phyloP scores from a whole-genome alignment of 306 rosid species.

The Corylus avellana region DNA sequence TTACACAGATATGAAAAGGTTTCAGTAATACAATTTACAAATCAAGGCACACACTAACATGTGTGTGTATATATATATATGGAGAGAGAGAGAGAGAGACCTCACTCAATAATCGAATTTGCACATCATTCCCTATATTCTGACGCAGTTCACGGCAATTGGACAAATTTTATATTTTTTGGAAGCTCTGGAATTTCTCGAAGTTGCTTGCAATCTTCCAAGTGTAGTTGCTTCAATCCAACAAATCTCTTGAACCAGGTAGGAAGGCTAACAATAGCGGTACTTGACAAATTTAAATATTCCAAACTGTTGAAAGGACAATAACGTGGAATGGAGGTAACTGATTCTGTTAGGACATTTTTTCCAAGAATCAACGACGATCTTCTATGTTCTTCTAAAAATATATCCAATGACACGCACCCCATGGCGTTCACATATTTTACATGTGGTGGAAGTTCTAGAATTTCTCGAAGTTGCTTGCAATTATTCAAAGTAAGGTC shows the following conservation, averaged over 20 bases:
- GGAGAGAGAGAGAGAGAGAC: background rate
- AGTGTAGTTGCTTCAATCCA: no score
- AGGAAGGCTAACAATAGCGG: no score
- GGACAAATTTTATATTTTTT: background rate
- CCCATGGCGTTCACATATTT: conserved; percentile 26
- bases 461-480: conserved; percentile 24
- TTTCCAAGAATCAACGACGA: no score
- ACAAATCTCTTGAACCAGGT: no score
- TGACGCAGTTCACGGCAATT: background rate
- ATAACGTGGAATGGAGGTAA: no score
- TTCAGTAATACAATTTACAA: background rate
- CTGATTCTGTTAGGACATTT: no score
- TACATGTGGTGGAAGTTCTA: conserved; percentile 23
- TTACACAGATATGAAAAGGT: background rate
- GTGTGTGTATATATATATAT: background rate
- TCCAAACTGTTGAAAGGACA: no score
- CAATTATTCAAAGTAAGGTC: conserved; percentile 25
- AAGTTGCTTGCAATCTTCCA: background rate
- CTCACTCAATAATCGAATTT: background rate
- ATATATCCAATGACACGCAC: background rate
- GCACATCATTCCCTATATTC: background rate
- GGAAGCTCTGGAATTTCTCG: background rate
- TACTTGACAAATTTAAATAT: no score
- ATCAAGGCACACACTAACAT: background rate
- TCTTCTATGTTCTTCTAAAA: no score